Evolutionary conservation across 495 filamentous ascomycete species (phyloP), one percentile per base, ranked within the genome.

Genomic region (Penicillium tannophilum): DNA sequence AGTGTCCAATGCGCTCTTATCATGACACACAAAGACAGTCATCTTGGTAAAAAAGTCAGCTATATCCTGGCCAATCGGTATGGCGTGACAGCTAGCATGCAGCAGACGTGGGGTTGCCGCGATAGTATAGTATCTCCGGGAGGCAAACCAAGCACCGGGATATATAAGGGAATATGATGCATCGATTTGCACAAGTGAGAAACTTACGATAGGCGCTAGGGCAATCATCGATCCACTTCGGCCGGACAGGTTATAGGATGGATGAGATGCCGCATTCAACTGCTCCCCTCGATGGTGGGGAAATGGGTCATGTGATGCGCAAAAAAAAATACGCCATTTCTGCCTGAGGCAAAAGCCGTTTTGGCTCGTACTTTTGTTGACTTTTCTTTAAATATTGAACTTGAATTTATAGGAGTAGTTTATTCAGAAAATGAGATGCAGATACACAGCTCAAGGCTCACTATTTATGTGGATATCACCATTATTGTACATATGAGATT

Each of bases 181-280:
- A 42, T 35, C 28, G 30, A 52, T 19, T 26, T 42, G 11, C 49
- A 49, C 19, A 16, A n/a, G 35, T 19, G n/a, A 6, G 39, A 31
- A 45, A 76, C 75, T 78, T 66, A 78, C 75, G 73, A 74, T 76
- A 68, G 72, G 72, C 73, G 64, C 64, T 67, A 59, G 51, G 68
- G 55, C 44, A 59, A 63, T 62, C 62, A 67, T 66, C 46, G 59
- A 63, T 66, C 63, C 56, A 61, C 52, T 62, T 20, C 36, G 61
- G 35, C 53, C n/a, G 57, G 62, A 46, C 43, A 65, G 52, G 41
- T 50, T 36, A 68, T 56, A 57, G 41, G 65, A 64, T 64, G 61
- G 59, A 63, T 45, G 57, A 59, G 63, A 66, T 44, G 62, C 52
- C 44, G 51, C 62, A 60, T 64, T 35, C 57, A 62, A 60, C 16